Evolutionary conservation across 257 asterid genomes (phyloP), one percentile per base, ranked within the genome.

Genomic region (Parsonsia alboflavescens): DNA sequence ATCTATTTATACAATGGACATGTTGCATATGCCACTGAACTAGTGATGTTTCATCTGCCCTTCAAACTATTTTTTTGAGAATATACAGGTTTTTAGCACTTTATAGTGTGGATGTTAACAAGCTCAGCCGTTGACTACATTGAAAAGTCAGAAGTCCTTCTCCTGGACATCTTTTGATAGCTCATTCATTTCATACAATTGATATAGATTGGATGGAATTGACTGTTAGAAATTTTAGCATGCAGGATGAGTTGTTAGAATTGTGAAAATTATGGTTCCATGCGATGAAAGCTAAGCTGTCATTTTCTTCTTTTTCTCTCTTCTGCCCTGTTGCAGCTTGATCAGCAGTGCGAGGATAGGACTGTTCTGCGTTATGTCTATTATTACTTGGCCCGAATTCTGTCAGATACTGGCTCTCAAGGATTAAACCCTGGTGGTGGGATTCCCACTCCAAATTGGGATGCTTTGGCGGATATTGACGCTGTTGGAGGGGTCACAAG

Each of bases 361-460:
- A 95, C 99, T 76, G 88, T 95, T 75, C 85, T 95, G 77, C 97
- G 99, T 72, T 95, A 95, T 87, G 99, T 92, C 73, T 95, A 95
- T 75, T 95, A 95, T 84, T 95, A 95, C 89, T 78, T 95, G 89
- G 99, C 99, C 41, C 88, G 99, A 77, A 95, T 95, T 77, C 88
- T 95, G 52, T 92, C 97, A 39, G 99, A 95, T 80, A 86, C 98
- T 81, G 97, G 98, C 69, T 86, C 97, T 1, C 99, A 90, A 85
- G 99, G 99, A 82, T 76, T 92, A 79, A 90, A 89, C 86, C 85
- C 98, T 24, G 98, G 97, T 74, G 99, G 99, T 74, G 99, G 99
- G 79, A 95, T 95, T 75, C 99, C 99, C 72, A 95, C 99, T 59
- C 99, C 98, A 59, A 95, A 95, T 82, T 95, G 99, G 99, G 99